Conservation (phyloP, 169 alveolate species). For the Plasmodium malariae region DNA sequence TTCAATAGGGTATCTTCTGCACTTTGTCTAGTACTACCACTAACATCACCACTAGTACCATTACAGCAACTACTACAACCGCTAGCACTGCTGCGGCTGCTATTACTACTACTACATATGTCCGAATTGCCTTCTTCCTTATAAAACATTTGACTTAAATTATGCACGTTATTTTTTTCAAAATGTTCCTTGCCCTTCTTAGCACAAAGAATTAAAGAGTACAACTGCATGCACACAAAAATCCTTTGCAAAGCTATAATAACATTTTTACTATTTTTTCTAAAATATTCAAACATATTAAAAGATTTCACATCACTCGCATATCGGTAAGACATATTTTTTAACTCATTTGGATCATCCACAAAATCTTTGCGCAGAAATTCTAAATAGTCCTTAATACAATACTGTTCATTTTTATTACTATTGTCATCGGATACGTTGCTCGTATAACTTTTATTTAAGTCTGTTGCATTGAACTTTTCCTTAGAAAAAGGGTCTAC, state of each 20-base stretch:
- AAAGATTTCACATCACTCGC: constrained; percentile 52
- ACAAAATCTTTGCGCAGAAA: constrained; percentile 14
- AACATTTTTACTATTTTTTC: constrained; percentile 73
- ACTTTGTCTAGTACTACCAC: no score
- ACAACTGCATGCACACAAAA: constrained; percentile 67
- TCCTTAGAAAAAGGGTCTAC: no score
- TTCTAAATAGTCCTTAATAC: constrained; percentile 23
- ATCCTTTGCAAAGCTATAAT: constrained; percentile 69
- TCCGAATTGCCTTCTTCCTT: constrained; percentile 47
- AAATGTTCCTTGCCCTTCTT: constrained; percentile 52
- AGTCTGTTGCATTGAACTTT: neutral
- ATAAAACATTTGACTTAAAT: constrained; percentile 21
- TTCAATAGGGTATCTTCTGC: no score
- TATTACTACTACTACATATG: no score
- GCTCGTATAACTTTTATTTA: neutral
- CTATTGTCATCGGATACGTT: neutral
- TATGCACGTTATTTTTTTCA: constrained; percentile 9
- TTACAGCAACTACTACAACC: no score
- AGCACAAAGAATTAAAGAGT: constrained; percentile 58
- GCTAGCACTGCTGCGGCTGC: no score
- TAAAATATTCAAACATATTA: constrained; percentile 65
- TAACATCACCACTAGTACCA: no score
- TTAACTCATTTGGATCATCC: constrained; percentile 53
- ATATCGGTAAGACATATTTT: constrained; percentile 37
- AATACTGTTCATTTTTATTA: neutral